Evolutionary conservation across 2,329 filamentous ascomycete species (phyloP).

Genomic region (Arthrobotrys conoides): DNA sequence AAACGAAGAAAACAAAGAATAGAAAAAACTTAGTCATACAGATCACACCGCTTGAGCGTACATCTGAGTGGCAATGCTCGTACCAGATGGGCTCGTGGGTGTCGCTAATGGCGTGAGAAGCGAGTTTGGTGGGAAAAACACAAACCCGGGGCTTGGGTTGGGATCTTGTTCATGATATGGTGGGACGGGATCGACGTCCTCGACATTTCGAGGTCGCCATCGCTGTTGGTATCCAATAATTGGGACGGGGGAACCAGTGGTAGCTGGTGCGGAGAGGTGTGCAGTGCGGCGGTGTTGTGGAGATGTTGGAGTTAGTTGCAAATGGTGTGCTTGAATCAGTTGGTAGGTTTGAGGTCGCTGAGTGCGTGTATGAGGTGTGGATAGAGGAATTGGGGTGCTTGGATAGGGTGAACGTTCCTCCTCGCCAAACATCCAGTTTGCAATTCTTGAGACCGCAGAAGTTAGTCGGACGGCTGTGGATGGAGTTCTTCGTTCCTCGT

Average conservation of each 20-base stretch:
- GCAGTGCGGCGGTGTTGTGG: constrained; percentile 50
- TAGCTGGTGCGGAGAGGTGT: constrained; percentile 48
- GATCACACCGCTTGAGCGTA: constrained; percentile 59
- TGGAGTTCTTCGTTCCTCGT: constrained; percentile 45
- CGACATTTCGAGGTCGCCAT: constrained; percentile 57
- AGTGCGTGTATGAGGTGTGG: constrained; percentile 1
- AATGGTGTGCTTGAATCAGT: constrained; percentile 58
- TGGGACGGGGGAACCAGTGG: constrained; percentile 10
- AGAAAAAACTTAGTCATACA: constrained; percentile 26
- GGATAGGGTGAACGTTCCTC: constrained; percentile 42
- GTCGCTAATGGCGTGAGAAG: constrained; percentile 48
- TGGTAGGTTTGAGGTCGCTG: constrained; percentile 40
- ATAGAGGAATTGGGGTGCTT: constrained; percentile 18
- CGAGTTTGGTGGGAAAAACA: constrained; percentile 54
- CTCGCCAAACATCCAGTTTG: constrained; percentile 59
- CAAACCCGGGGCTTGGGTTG: constrained; percentile 59
- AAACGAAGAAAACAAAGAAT: constrained; percentile 13
- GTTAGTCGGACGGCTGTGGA: constrained; percentile 54
- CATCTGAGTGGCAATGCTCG: constrained; percentile 52
- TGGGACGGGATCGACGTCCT: constrained; percentile 55
- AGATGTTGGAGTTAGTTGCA: constrained; percentile 53
- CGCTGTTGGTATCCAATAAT: constrained; percentile 53
- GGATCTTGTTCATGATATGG: constrained; percentile 58
- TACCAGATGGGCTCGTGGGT: constrained; percentile 45
- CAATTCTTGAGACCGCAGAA: constrained; percentile 55